Evolutionary conservation across 2,329 filamentous ascomycete genomes (phyloP).

Genomic region (Pseudogymnoascus destructans): DNA sequence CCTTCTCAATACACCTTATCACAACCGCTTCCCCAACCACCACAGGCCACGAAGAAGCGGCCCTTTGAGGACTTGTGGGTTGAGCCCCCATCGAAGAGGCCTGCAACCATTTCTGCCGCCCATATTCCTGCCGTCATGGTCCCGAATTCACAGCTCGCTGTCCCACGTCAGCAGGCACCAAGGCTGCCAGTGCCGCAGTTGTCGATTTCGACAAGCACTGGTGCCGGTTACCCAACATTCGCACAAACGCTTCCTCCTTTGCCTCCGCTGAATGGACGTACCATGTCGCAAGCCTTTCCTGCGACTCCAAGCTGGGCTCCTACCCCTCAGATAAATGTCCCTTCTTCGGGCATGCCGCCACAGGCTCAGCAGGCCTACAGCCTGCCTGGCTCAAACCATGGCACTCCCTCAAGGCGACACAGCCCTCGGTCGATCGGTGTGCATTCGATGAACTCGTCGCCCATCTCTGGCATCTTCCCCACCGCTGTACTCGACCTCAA

Average conservation of each 20-base stretch:
- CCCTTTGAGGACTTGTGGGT: slow-evolving; percentile 40
- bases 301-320: slow-evolving; percentile 38
- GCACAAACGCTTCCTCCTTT: slow-evolving; percentile 21
- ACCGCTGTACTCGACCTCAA: slow-evolving; percentile 38
- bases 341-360: slow-evolving; percentile 18
- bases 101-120: slow-evolving; percentile 19
- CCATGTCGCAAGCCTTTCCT: slow-evolving; percentile 67
- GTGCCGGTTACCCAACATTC: slow-evolving; percentile 17
- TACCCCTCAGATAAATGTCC: slow-evolving; percentile 28
- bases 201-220: slow-evolving; percentile 30
- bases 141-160: slow-evolving; percentile 12
- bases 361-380: slow-evolving; percentile 11
- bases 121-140: slow-evolving; percentile 11
- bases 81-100: slow-evolving; percentile 43
- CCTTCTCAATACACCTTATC: slow-evolving; percentile 29
- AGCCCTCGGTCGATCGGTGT: slow-evolving; percentile 25
- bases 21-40: slow-evolving; percentile 23
- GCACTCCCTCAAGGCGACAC: slow-evolving; percentile 26
- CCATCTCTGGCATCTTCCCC: slow-evolving; percentile 25
- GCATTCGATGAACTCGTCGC: slow-evolving; percentile 27
- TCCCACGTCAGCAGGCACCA: slow-evolving; percentile 27
- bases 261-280: slow-evolving; percentile 32
- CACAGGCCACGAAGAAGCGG: slow-evolving; percentile 37
- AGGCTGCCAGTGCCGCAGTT: slow-evolving; percentile 60
- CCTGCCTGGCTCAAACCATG: slow-evolving; percentile 15